Evolutionary conservation across 1,139 yeast species (phyloP).

Genomic region (Hansenula lynferdii): DNA sequence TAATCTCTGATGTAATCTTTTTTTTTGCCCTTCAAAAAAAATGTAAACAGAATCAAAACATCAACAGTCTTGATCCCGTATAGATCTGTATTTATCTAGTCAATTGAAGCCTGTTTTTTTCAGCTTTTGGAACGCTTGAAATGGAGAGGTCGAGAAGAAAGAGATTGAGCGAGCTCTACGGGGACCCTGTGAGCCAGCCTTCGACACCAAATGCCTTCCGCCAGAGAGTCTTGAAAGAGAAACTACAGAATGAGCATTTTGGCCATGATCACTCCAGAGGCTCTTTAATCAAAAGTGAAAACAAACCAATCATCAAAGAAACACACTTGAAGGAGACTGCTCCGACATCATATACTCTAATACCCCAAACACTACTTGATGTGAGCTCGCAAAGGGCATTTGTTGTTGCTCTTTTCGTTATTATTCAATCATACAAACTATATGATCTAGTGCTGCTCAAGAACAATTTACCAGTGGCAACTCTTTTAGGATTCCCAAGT

Average conservation of each 20-base stretch:
- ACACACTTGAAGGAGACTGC: neutral
- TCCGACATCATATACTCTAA: conserved; percentile 30
- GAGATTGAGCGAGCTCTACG: conserved; percentile 23
- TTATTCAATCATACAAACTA: conserved; percentile 77
- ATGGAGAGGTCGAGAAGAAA: conserved; percentile 25
- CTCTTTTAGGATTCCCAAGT: conserved; percentile 33
- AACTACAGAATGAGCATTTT: conserved; percentile 3
- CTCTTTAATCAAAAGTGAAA: neutral
- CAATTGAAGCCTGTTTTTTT: neutral
- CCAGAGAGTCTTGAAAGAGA: conserved; percentile 8
- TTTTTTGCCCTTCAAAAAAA: neutral
- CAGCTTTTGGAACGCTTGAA: neutral
- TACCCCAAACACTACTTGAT: conserved; percentile 58
- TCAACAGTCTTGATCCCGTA: neutral
- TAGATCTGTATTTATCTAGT: neutral
- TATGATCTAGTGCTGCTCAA: conserved; percentile 55
- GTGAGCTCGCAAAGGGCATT: conserved; percentile 78
- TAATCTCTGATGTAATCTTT: neutral
- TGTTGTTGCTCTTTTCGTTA: conserved; percentile 57
- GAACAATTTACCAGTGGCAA: conserved; percentile 24
- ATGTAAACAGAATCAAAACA: neutral
- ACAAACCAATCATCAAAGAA: neutral
- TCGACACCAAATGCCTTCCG: conserved; percentile 15
- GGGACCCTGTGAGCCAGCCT: conserved; percentile 10
- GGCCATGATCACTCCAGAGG: conserved; percentile 2